Evolutionary conservation across 441 rosid species (phyloP), one percentile per base, ranked within the genome.

Genomic region (Adansonia madagascariensis): DNA sequence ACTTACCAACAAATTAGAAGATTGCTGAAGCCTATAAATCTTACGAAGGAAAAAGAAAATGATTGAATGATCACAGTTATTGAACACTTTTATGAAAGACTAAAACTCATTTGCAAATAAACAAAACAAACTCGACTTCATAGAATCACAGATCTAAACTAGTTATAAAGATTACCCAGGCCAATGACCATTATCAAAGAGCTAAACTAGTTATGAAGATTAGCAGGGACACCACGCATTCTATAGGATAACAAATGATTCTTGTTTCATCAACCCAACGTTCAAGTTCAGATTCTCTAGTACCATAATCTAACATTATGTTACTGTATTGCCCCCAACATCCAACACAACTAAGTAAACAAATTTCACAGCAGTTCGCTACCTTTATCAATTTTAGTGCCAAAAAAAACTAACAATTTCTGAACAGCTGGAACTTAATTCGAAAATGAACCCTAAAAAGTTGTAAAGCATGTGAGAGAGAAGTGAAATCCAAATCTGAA

Each of bases 111-210:
- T 18, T 57, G 4, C 22, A 57, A 57, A 18, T 18, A 20, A 18
- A 52, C 18, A 52, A 52, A 15, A 52, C 18, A 15, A 52, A 20
- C 62, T 57, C 31, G 9, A 18, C 4, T 8, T 2, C 62, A 7
- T 47, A 1, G 74, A 70, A 15, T 46, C 60, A 15, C 9, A n/a
- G 74, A 70, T 70, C 74, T 70, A 70, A 66, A 43, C 52, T 17
- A 8, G 27, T 43, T 43, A 66, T 66, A 47, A 39, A n/a, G 52
- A 66, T 66, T 9, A 17, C 5, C 17, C 18, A 1, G 7, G 8
- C 8, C 52, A 9, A 18, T 35, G n/a, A n/a, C 6, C 57, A 53
- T n/a, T 53, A 9, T 43, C 52, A 14, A 17, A 53, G 20, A 53
- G 15, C 57, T 53, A 15, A 53, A 53, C 22, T n/a, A 53, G 59